These are phyloP conservation scores for Knoxdaviesia proteae DNA, from an alignment of 2,329 filamentous ascomycete species.

Conservation along the genomic window DNA sequence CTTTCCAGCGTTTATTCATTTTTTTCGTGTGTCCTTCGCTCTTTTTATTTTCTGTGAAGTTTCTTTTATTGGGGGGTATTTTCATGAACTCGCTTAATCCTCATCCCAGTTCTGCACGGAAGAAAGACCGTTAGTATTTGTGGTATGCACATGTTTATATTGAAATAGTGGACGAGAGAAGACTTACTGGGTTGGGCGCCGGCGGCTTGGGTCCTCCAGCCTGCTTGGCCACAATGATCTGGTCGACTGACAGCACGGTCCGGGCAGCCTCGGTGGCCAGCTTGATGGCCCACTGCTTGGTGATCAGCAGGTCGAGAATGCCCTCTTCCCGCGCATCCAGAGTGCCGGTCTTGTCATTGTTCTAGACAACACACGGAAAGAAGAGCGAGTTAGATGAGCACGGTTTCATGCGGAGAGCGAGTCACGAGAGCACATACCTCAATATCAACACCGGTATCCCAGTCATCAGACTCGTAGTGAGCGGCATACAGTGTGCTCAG, in stretches of 20 bases:
- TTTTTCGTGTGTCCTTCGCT: too few species aligned
- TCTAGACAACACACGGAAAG: conserved; percentile 22
- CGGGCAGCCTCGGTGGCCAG: conserved; percentile 85
- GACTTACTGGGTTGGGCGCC: conserved; percentile 57
- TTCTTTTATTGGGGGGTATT: too few species aligned
- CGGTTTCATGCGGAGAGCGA: not conserved
- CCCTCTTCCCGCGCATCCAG: conserved; percentile 73
- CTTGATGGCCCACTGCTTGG: conserved; percentile 94
- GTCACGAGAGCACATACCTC: conserved; percentile 30
- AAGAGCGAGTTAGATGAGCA: not conserved
- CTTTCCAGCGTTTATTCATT: too few species aligned
- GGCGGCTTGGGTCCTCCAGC: conserved; percentile 95
- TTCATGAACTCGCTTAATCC: conserved; percentile 18
- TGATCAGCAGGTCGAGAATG: conserved; percentile 77
- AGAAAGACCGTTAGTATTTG: conserved; percentile 10
- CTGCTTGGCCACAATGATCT: conserved; percentile 96
- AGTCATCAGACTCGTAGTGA: conserved; percentile 72
- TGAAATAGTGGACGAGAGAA: conserved; percentile 17
- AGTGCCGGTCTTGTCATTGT: conserved; percentile 58
- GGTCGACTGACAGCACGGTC: conserved; percentile 88
- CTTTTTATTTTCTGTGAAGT: too few species aligned
- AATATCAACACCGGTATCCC: conserved; percentile 84
- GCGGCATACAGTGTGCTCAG: conserved; percentile 82
- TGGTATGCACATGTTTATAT: not conserved
- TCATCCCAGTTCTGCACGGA: conserved; percentile 37